Evolutionary conservation across 176 grass and related monocot species (phyloP).

Genomic region (sorghum (Sorghum bicolor)): Sorghum_bicolor_NCBIv3 NC_012870.2:20347001-20347500

Average conservation of each 20-base stretch:
- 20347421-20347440: background rate
- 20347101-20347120: background rate
- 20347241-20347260: conserved; percentile 5
- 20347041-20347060: background rate
- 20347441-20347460: background rate
- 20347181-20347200: background rate
- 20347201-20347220: background rate
- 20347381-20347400: background rate
- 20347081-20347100: background rate
- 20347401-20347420: background rate
- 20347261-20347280: background rate
- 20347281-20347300: conserved; percentile 30
- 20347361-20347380: conserved; percentile 1
- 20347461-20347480: background rate
- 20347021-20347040: background rate
- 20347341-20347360: background rate
- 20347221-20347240: background rate
- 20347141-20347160: background rate
- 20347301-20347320: conserved; percentile 19
- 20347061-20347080: background rate
- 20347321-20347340: background rate
- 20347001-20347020: background rate
- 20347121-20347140: background rate
- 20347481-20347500: background rate
- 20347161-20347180: background rate